Evolutionary conservation across 2,329 filamentous ascomycete genomes (phyloP), one percentile per base, ranked within the genome.

Genomic region (Hypoxylon sp.): DNA sequence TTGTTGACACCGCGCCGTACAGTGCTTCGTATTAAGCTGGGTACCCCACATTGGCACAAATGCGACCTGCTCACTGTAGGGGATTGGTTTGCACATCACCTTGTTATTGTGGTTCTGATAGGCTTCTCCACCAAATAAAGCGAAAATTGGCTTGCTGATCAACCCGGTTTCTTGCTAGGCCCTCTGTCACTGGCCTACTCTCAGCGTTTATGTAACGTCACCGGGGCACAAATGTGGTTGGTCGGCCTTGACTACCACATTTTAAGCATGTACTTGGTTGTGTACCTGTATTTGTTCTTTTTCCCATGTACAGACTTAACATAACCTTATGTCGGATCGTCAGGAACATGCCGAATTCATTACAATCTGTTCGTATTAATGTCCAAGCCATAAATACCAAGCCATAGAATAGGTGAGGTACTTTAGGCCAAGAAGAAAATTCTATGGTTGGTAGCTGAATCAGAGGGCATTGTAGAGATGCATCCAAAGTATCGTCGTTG

Each of bases 31-130:
- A 47, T 38, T 40, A 15, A 29, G 11, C 29, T 29, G 17, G 31
- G n/a, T 34, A 47, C 54, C 45, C 54, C 54, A 57, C 54, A 53
- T 32, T 26, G 30, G 30, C 30, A 30, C 25, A 44, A 30, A 45
- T 47, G 29, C 25, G 27, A 49, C 30, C 50, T 49, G 37, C 37
- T 40, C 29, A 44, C 16, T 29, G 26, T 11, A 41, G 44, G 13
- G 25, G 44, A 47, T 44, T 29, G 46, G 47, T 51, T 5, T 56
- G 56, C 46, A 57, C 34, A 59, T 59, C 56, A 45, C 46, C 46
- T 13, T 27, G 48, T 30, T 51, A 23, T 20, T 23, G 25, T 42
- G 20, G 32, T 46, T 59, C 49, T 51, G 46, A 59, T 59, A 57
- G 52, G 49, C 46, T 37, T 36, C 38, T 17, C 20, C 21, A 8